Conservation (phyloP, 2,329 filamentous ascomycete genomes). For the Pseudonectria foliicola region DNA sequence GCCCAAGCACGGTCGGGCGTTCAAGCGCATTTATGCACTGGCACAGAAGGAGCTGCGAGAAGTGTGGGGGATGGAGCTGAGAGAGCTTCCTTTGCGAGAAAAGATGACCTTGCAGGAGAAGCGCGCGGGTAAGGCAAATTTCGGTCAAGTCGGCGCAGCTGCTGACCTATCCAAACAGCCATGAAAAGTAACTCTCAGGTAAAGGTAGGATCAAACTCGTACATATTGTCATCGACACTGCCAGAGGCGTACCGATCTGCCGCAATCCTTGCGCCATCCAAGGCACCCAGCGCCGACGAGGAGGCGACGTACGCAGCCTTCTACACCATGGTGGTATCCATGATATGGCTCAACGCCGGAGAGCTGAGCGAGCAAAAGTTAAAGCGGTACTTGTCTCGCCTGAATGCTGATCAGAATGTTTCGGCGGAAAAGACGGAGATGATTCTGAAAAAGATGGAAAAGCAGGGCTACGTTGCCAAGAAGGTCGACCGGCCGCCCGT, state of each 20-base stretch:
- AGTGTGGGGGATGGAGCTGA: conserved; percentile 88
- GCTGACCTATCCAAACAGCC: conserved; percentile 22
- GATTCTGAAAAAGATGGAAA: conserved; percentile 65
- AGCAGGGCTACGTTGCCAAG: conserved; percentile 76
- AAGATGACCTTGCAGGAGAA: conserved; percentile 73
- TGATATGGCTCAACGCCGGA: conserved; percentile 70
- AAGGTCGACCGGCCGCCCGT: conserved; percentile 54
- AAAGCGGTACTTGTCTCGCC: conserved; percentile 62
- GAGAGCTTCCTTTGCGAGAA: conserved; percentile 73
- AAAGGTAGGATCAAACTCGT: conserved; percentile 58
- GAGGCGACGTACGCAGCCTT: conserved; percentile 79
- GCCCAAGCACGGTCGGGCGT: conserved; percentile 54
- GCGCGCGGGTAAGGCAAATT: conserved; percentile 53
- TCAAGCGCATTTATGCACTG: conserved; percentile 67
- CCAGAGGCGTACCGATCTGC: conserved; percentile 60
- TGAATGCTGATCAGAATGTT: conserved; percentile 70
- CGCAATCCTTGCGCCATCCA: conserved; percentile 60
- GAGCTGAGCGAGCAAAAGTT: conserved; percentile 72
- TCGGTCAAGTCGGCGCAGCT: neutral
- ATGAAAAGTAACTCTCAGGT: conserved; percentile 42
- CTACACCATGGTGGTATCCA: conserved; percentile 70
- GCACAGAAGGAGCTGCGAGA: conserved; percentile 65
- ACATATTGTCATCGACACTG: conserved; percentile 69
- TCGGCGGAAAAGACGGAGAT: conserved; percentile 70
- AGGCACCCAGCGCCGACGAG: conserved; percentile 53